These are phyloP conservation scores for Amanita subjunquillea DNA, from an alignment of 768 basidiomycete species.

Conservation along the genomic window DNA sequence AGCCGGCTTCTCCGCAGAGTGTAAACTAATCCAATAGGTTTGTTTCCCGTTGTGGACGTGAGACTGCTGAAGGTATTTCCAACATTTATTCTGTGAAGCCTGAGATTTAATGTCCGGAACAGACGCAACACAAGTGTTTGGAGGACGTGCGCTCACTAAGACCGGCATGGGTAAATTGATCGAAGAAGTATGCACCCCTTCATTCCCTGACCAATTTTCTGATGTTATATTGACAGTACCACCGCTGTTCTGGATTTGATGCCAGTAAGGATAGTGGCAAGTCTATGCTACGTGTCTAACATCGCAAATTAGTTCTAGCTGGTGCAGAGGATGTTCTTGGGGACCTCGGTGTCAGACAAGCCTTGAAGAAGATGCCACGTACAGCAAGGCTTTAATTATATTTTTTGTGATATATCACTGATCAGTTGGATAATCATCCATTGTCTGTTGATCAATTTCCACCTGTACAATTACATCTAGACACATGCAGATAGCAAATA, in stretches of 20 bases:
- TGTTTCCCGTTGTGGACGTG: slow-evolving; percentile 54
- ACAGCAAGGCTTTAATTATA: slow-evolving; percentile 19
- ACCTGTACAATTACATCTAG: background rate
- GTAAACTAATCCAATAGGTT: slow-evolving; percentile 31
- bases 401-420: background rate
- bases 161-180: slow-evolving; percentile 82
- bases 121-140: slow-evolving; percentile 82
- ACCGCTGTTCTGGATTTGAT: slow-evolving; percentile 77
- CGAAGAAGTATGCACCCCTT: slow-evolving; percentile 46
- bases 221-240: slow-evolving; percentile 38
- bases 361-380: slow-evolving; percentile 56
- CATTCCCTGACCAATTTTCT: slow-evolving; percentile 2
- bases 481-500: background rate
- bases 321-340: slow-evolving; percentile 70
- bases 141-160: slow-evolving; percentile 78
- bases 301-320: slow-evolving; percentile 39
- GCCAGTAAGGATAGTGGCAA: slow-evolving; percentile 35
- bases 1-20: background rate
- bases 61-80: slow-evolving; percentile 53
- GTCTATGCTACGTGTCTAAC: slow-evolving; percentile 1
- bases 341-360: slow-evolving; percentile 67
- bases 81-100: background rate
- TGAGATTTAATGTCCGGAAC: too few species aligned
- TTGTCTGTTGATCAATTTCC: background rate
- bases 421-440: too few species aligned